Evolutionary conservation across 2,329 filamentous ascomycete genomes (phyloP).

Genomic region (Triangularia verruculosa): DNA sequence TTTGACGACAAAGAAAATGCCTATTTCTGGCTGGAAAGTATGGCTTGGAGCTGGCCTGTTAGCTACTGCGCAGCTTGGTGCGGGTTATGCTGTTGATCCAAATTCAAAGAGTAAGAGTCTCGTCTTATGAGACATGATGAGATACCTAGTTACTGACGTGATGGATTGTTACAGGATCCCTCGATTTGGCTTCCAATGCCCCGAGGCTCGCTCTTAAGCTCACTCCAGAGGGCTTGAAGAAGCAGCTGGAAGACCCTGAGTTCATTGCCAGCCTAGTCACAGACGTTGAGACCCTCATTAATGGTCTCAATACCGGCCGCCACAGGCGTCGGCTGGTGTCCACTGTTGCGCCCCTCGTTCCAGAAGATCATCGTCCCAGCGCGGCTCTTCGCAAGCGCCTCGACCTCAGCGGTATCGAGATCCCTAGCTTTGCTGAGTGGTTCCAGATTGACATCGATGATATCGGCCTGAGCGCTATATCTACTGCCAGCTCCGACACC

Average conservation of each 20-base stretch:
- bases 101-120: not conserved
- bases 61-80: not conserved
- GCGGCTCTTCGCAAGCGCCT: not conserved
- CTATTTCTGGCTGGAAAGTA: not conserved
- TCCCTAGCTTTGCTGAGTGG: constrained; percentile 15
- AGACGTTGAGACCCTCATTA: not conserved
- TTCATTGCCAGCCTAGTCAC: constrained; percentile 10
- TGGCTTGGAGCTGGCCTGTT: not conserved
- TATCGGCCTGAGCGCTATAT: not conserved
- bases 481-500: not conserved
- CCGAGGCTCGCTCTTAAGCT: constrained; percentile 16
- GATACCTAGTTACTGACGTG: not conserved
- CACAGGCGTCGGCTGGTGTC: not conserved
- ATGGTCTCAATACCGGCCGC: not conserved
- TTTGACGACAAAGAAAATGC: not conserved
- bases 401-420: not conserved
- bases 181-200: not conserved
- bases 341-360: constrained; percentile 1
- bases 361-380: not conserved
- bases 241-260: constrained; percentile 12
- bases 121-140: not conserved
- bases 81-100: not conserved
- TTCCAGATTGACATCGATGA: constrained; percentile 10
- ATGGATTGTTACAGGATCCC: not conserved
- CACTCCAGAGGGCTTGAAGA: constrained; percentile 4